Percentiles rank a stretch among this genome's conserved stretches.
These are phyloP conservation scores for Zygoascus hellenicus DNA, from an alignment of 1,139 yeast genomes.

Conservation along the genomic window DNA sequence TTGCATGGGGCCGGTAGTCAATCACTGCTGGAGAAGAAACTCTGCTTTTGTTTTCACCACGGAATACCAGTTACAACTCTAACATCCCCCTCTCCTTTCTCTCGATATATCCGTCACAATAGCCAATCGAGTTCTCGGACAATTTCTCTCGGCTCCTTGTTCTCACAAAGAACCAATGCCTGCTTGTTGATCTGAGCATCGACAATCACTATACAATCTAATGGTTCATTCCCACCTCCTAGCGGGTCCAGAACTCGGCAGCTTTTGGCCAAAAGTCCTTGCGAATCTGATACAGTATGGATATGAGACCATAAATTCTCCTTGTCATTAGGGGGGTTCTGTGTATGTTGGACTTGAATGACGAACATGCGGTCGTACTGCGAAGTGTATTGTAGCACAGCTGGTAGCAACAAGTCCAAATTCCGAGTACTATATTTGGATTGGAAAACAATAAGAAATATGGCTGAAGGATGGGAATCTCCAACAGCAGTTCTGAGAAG, in stretches of 20 bases:
- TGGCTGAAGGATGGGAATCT: neutral
- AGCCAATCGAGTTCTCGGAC: neutral
- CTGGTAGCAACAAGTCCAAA: neutral
- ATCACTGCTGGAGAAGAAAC: too few relatives aligned
- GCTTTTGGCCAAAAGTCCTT: slow-evolving; percentile 18
- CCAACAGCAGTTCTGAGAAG: neutral
- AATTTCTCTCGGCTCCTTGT: neutral
- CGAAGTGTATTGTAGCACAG: neutral
- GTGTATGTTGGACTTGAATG: neutral
- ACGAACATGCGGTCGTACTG: neutral
- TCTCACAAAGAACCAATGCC: neutral
- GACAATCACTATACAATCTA: slow-evolving; percentile 18
- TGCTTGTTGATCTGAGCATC: slow-evolving; percentile 11
- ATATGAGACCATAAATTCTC: neutral
- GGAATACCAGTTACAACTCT: too few relatives aligned
- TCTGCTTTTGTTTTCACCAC: too few relatives aligned
- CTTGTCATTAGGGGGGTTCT: neutral
- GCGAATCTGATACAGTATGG: slow-evolving; percentile 1
- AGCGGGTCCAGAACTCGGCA: slow-evolving; percentile 24
- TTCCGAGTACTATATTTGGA: slow-evolving; percentile 5
- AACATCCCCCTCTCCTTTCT: neutral
- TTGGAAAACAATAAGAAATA: slow-evolving; percentile 6
- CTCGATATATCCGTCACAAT: neutral
- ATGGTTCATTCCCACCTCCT: slow-evolving; percentile 23
- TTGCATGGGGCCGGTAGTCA: too few relatives aligned